These are phyloP conservation scores for Boletus semigastroideus DNA, from an alignment of 1,284 basidiomycete species.

Conservation along the genomic window DNA sequence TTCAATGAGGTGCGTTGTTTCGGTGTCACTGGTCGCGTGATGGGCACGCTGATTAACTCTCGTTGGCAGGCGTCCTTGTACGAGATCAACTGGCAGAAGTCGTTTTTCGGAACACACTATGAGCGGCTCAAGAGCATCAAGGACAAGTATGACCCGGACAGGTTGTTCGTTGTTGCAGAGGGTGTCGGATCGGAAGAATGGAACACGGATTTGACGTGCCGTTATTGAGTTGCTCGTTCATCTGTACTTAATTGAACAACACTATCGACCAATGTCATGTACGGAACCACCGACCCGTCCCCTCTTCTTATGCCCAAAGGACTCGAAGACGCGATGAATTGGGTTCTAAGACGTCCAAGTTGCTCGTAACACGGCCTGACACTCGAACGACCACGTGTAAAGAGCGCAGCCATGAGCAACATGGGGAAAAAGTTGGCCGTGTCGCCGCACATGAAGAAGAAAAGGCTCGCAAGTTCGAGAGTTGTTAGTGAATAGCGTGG, in stretches of 20 bases:
- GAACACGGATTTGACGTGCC: conserved; percentile 29
- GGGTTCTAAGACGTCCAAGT: conserved; percentile 80
- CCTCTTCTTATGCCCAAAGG: conserved; percentile 36
- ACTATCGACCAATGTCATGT: too few relatives aligned
- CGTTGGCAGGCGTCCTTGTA: conserved; percentile 40
- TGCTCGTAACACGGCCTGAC: conserved; percentile 77
- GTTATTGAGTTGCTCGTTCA: too few relatives aligned
- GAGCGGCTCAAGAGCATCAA: conserved; percentile 41
- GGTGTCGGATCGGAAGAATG: conserved; percentile 46
- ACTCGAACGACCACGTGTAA: conserved; percentile 76
- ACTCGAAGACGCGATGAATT: conserved; percentile 46
- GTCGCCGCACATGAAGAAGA: conserved; percentile 70
- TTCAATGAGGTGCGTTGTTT: conserved; percentile 41
- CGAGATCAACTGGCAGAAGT: conserved; percentile 37
- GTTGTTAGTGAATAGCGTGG: conserved; percentile 13
- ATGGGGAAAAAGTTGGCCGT: conserved; percentile 73
- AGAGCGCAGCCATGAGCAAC: conserved; percentile 76
- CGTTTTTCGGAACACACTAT: conserved; percentile 48
- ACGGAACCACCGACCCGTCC: conserved; percentile 79
- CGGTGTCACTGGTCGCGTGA: too few relatives aligned
- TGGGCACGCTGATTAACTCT: conserved; percentile 31
- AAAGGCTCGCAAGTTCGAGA: too few relatives aligned
- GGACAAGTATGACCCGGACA: conserved; percentile 41
- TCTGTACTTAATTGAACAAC: too few relatives aligned
- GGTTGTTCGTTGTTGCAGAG: conserved; percentile 42